Base-by-base conservation (phyloP, 495 filamentous ascomycete species). In the Penicillium argentinense region DNA sequence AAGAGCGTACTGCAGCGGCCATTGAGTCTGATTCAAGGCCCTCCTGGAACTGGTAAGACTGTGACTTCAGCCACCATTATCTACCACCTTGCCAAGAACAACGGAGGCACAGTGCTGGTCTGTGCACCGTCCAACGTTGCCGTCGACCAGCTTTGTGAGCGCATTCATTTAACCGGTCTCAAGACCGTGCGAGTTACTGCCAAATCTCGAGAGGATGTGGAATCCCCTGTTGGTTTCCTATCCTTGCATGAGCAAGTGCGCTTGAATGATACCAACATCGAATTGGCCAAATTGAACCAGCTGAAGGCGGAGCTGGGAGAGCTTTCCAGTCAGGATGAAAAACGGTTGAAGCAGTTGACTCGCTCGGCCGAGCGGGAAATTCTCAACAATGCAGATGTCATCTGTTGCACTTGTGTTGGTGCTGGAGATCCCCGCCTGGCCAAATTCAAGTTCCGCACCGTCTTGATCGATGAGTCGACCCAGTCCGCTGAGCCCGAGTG, bases 1-100 rank as follows among this genome's bases (percentile, higher is more conserved):
- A 97, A 95, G 73, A 92, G 87, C 60, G 95, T 97, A 5, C 69
- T 99, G 22, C 87, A 91, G 52, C 93, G 91, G 33, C 93, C 93
- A 11, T 74, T 99, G 36, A 96, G 89, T 60, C 76, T 99, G 55
- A 98, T 98, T 52, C 95, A 99, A 67, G 93, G 93, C 2, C 93
- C 93, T 41, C 93, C 93, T 0, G 93, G 93, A 53, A 99, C 93
- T 3, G 93, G 93, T 57, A 99, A 99, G 74, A 99, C 93, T 0
- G 93, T 99, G 39, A 99, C 93, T n/a, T 97, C 95, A 16, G 93
- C 95, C 16, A 99, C 93, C 1, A 95, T 99, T 54, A 97, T 99
- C 63, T 95, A 97, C 57, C 93, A 99, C 62, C 80, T 99, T 48
- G 86, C 89, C 51, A 99, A 95, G 70, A 85, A 95, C 69, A 97